Percentiles rank a stretch among this genome's conserved stretches.
Conservation (phyloP, 257 asterid species). For the Ophiorrhiza pumila region DNA sequence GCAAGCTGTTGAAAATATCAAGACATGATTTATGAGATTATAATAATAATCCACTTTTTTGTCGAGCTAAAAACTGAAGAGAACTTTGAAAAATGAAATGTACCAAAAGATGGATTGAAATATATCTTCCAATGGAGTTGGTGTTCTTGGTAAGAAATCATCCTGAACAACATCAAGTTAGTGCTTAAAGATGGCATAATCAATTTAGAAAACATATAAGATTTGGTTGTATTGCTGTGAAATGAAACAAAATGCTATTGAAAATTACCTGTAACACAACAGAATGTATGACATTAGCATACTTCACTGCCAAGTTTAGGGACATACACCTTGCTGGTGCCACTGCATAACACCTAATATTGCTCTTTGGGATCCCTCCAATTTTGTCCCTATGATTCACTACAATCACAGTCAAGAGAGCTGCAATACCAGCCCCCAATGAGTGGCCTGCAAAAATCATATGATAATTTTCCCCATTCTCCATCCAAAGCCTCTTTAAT, state of each 20-base stretch:
- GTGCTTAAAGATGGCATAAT: too few species aligned
- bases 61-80: background rate
- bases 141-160: constrained; percentile 89
- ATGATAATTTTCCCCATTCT: constrained; percentile 61
- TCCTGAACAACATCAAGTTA: constrained; percentile 44
- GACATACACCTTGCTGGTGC: constrained; percentile 97
- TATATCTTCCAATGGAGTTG: constrained; percentile 89
- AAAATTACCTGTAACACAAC: constrained; percentile 73
- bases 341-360: constrained; percentile 67
- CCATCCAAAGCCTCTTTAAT: constrained; percentile 60
- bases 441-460: constrained; percentile 85
- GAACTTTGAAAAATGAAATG: background rate
- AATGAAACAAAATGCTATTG: background rate
- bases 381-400: constrained; percentile 63
- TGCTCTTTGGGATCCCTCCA: constrained; percentile 67
- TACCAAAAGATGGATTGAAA: constrained; percentile 85
- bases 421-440: constrained; percentile 81
- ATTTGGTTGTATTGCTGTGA: too few species aligned
- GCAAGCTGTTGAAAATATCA: constrained; percentile 85
- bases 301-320: constrained; percentile 82
- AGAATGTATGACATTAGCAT: constrained; percentile 70
- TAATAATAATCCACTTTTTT: constrained; percentile 27
- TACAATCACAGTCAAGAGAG: constrained; percentile 57
- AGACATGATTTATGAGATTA: constrained; percentile 37
- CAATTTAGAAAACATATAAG: too few species aligned